These are phyloP conservation scores for Apophysomyces elegans DNA, from an alignment of 371 early-diverging fungal species.

Conservation along the genomic window DNA sequence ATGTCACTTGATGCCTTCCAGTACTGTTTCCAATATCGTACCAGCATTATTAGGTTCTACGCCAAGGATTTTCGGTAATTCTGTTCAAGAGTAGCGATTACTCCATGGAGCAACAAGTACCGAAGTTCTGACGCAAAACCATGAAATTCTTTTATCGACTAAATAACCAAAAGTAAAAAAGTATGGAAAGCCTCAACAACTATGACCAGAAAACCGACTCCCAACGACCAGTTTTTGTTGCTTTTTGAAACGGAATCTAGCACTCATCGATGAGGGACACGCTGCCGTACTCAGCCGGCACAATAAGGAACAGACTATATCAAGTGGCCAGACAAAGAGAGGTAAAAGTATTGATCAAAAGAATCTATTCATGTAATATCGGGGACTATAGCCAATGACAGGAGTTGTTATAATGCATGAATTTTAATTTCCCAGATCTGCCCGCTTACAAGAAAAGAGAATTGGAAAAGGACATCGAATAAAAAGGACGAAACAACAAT, in stretches of 20 bases:
- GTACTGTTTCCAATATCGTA: constrained; percentile 6
- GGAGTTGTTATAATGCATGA: too few species aligned
- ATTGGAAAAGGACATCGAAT: too few species aligned
- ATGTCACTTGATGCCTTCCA: not conserved
- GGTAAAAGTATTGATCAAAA: not conserved
- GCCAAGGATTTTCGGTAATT: constrained; percentile 2
- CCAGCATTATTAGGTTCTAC: constrained; percentile 1
- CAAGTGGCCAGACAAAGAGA: not conserved
- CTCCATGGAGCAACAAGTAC: constrained; percentile 13
- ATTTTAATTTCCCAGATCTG: too few species aligned
- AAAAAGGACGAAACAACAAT: not conserved
- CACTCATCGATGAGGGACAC: not conserved
- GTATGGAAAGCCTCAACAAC: not conserved
- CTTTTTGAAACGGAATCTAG: not conserved
- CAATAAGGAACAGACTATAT: not conserved
- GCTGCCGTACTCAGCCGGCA: not conserved
- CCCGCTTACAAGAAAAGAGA: too few species aligned
- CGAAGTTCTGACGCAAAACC: not conserved
- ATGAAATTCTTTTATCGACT: not conserved
- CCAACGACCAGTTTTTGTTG: not conserved
- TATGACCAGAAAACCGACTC: not conserved
- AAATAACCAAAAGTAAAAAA: not conserved
- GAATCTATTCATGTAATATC: too few species aligned
- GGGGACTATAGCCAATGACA: too few species aligned
- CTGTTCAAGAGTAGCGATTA: not conserved